Conservation (phyloP, 306 rosid species). For the Fagus sylvatica region DNA sequence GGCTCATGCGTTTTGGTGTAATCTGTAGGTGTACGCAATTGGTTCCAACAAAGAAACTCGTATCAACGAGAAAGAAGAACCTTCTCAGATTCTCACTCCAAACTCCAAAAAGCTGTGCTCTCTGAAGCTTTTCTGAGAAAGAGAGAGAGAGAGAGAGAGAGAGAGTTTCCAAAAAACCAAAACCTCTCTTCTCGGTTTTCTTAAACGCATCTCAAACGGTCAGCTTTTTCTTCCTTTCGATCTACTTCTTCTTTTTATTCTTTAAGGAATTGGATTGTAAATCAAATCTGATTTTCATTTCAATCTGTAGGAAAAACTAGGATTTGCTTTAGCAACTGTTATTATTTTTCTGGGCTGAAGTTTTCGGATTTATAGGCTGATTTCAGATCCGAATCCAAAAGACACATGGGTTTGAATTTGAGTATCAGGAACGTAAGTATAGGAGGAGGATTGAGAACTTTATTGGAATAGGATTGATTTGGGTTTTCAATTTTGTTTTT, state of each 20-base stretch:
- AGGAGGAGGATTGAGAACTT: conserved; percentile 10
- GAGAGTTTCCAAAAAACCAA: no score
- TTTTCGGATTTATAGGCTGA: not conserved
- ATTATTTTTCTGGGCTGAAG: not conserved
- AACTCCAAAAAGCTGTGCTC: no score
- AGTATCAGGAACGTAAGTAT: not conserved
- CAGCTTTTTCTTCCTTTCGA: not conserved
- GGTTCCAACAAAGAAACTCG: no score
- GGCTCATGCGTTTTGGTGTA: no score
- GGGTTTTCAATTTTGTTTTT: conserved; percentile 27
- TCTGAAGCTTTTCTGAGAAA: not conserved
- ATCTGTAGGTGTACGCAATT: no score
- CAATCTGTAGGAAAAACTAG: conserved; percentile 8
- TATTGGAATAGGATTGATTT: conserved; percentile 23
- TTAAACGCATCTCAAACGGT: not conserved
- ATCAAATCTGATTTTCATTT: conserved; percentile 6
- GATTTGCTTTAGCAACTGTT: not conserved
- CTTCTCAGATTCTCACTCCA: no score
- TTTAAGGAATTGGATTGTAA: conserved; percentile 9
- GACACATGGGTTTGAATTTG: conserved; percentile 18
- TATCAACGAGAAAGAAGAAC: no score
- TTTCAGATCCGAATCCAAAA: conserved; percentile 49
- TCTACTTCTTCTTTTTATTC: not conserved
- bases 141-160: no score
- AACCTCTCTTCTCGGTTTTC: conserved; percentile 1